Evolutionary conservation across 129 eudicot genomes (phyloP).

Genomic region (Flaveria robusta): DNA sequence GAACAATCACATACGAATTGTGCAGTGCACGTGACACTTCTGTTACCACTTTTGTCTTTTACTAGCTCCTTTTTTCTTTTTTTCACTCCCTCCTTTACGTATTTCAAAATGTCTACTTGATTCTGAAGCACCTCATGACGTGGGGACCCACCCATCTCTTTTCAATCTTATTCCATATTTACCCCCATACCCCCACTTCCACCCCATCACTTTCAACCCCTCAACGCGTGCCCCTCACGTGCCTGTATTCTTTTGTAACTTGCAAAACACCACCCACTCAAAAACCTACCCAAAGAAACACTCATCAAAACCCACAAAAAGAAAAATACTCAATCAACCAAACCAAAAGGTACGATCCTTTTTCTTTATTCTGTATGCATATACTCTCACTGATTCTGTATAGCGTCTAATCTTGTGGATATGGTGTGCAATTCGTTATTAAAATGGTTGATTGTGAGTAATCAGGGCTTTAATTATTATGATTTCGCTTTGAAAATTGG

Average conservation of each 20-base stretch:
- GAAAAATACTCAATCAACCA: neutral
- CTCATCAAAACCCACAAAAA: neutral
- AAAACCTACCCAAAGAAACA: neutral
- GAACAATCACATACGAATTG: neutral
- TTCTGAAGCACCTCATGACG: conserved; percentile 17
- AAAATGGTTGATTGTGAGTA: no score
- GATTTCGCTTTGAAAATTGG: neutral
- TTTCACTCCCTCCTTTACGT: neutral
- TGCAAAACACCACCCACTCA: conserved; percentile 3
- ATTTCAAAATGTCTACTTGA: conserved; percentile 13
- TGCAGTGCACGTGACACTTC: conserved; percentile 41
- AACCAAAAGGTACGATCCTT: conserved; percentile 15
- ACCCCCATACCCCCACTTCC: conserved; percentile 13
- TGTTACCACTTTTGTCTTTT: conserved; percentile 34
- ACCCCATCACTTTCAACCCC: no score
- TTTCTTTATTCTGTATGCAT: neutral
- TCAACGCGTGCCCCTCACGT: conserved; percentile 29
- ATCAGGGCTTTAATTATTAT: neutral
- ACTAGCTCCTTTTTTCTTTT: conserved; percentile 1
- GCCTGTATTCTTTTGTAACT: conserved; percentile 16
- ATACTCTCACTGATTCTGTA: neutral
- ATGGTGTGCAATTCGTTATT: neutral
- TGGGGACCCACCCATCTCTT: conserved; percentile 24
- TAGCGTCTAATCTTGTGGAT: neutral
- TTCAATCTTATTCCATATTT: conserved; percentile 11